These are phyloP conservation scores for Kwoniella sp. DNA, from an alignment of 768 basidiomycete species.

Conservation along the genomic window DNA sequence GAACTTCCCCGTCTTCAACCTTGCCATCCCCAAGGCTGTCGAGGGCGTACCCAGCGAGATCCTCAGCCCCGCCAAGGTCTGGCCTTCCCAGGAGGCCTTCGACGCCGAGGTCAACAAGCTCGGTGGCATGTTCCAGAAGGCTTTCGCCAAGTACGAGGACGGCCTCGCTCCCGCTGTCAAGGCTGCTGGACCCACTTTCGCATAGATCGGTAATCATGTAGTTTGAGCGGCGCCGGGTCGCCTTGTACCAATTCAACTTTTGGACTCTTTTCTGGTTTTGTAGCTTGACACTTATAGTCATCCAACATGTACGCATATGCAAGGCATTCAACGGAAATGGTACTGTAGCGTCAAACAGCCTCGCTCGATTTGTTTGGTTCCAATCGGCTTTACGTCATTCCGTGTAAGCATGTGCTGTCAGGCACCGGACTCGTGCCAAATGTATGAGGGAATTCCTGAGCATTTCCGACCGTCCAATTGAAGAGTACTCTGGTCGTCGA, in stretches of 20 bases:
- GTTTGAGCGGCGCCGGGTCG: neutral
- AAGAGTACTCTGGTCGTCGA: no score
- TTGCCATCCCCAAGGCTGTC: slow-evolving; percentile 74
- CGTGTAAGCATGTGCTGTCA: no score
- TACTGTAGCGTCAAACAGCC: no score
- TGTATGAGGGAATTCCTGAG: no score
- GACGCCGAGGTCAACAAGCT: slow-evolving; percentile 81
- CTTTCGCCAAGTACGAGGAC: slow-evolving; percentile 84
- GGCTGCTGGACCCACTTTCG: slow-evolving; percentile 65
- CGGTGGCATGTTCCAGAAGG: slow-evolving; percentile 87
- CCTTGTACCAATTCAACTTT: neutral
- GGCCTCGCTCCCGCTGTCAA: slow-evolving; percentile 77
- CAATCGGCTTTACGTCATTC: no score
- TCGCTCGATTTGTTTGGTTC: no score
- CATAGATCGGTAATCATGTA: neutral
- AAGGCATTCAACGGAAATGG: neutral
- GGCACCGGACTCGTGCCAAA: no score
- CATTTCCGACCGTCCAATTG: no score
- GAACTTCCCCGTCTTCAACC: slow-evolving; percentile 72
- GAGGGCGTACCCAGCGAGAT: slow-evolving; percentile 86
- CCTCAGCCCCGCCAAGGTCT: slow-evolving; percentile 80
- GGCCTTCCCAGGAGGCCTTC: slow-evolving; percentile 86
- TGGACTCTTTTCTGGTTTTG: neutral
- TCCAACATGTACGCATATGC: slow-evolving; percentile 1
- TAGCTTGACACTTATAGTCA: slow-evolving; percentile 3